Conservation (phyloP, 257 asterid species). For the Solanum habrochaites region DNA sequence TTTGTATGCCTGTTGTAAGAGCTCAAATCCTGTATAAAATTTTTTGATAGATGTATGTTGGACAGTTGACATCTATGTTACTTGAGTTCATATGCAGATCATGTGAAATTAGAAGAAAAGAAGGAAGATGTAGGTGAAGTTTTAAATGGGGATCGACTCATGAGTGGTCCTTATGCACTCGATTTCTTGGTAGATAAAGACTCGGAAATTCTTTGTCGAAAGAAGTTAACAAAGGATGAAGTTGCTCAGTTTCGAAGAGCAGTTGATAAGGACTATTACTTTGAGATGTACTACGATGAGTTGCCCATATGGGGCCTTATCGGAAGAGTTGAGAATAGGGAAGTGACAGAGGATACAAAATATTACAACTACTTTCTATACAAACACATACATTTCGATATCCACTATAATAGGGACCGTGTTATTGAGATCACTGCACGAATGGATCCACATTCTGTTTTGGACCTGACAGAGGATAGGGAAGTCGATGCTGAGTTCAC, state of each 20-base stretch:
- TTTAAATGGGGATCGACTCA: slow-evolving; percentile 57
- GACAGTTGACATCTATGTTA: no score
- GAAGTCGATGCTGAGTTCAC: slow-evolving; percentile 52
- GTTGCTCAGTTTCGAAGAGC: slow-evolving; percentile 49
- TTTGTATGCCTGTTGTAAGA: background rate
- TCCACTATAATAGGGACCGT: slow-evolving; percentile 44
- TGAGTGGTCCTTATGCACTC: slow-evolving; percentile 62
- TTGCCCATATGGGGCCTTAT: slow-evolving; percentile 76
- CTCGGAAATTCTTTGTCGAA: slow-evolving; percentile 41
- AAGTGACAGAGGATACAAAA: slow-evolving; percentile 50
- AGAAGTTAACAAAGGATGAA: slow-evolving; percentile 39
- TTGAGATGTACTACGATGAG: slow-evolving; percentile 77
- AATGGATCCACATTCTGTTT: slow-evolving; percentile 57
- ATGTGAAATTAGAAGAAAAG: slow-evolving; percentile 46
- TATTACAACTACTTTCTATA: slow-evolving; percentile 53
- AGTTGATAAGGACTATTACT: slow-evolving; percentile 60
- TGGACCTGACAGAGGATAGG: slow-evolving; percentile 53
- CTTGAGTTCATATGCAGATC: slow-evolving; percentile 20
- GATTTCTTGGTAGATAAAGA: slow-evolving; percentile 58
- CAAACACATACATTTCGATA: slow-evolving; percentile 60
- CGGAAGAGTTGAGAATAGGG: slow-evolving; percentile 53
- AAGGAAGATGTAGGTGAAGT: slow-evolving; percentile 69
- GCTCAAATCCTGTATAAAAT: no score
- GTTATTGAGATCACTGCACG: slow-evolving; percentile 69
- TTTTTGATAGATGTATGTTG: no score